Evolutionary conservation across 768 basidiomycete species (phyloP), one percentile per base, ranked within the genome.

Genomic region (Trametes villosa): DNA sequence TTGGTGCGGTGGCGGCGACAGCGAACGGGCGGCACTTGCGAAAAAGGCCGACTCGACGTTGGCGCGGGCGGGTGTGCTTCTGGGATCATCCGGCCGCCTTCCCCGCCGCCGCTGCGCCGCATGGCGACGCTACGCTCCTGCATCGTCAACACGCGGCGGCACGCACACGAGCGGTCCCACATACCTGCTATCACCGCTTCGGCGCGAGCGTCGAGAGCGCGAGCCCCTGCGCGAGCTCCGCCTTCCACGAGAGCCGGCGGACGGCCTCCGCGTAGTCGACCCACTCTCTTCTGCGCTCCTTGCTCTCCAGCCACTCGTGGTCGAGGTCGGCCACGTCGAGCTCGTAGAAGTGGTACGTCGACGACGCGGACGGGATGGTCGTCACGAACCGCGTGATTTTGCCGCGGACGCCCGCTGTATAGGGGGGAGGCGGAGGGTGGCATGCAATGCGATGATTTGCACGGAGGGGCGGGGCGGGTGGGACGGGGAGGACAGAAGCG

Each of bases 321-420:
- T 93, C 92, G 58, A 94, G 83, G 40, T 77, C 78, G 17, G 83
- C 79, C 48, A 93, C 91, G 75, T 94, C 92, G 68, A 94, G 83
- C 74, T 94, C 92, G 77, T 90, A 94, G 66, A 94, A 93, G 76
- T 94, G 92, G 77, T 93, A 94, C 38, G 86, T 94, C 54, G 89
- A 83, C 52, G 91, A 84, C 34, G 88, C 84, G 41, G 88, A 84
- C 62, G 87, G 84, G 74, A 92, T 90, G 47, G 92, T 94, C 54
- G 85, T 89, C 50, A 94, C 89, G 76, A 83, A 93, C 69, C 91
- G 88, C 67, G 89, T 92, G 67, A 94, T 90, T 64, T 79, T 88
- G 77, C 92, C 92, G 69, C 88, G 91, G 70, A 92, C 90, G 75
- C 92, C 92, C 73, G 92, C 92, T 94, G 78, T 76, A 78, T 57